phyloP scores from a whole-genome alignment of 2,329 filamentous ascomycete genomes.

The Venturia oleaginea region DNA sequence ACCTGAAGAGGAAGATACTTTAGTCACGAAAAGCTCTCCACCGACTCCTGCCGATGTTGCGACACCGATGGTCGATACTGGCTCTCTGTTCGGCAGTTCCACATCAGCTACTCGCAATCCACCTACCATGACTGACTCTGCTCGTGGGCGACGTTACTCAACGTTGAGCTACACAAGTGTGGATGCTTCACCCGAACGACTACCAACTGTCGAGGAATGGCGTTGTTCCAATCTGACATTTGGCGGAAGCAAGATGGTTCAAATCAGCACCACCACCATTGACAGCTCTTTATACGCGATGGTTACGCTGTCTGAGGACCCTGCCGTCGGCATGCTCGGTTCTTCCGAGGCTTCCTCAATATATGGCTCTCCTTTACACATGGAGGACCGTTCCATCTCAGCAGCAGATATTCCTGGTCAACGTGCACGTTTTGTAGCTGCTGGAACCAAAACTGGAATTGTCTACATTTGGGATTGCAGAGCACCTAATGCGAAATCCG shows the following conservation, averaged over 20 bases:
- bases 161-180: slow-evolving; percentile 17
- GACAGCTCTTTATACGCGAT: slow-evolving; percentile 68
- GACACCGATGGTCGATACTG: slow-evolving; percentile 3
- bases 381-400: slow-evolving; percentile 35
- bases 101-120: not conserved
- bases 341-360: slow-evolving; percentile 45
- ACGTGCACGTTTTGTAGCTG: slow-evolving; percentile 67
- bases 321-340: slow-evolving; percentile 52
- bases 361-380: slow-evolving; percentile 44
- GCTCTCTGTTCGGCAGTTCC: slow-evolving; percentile 9
- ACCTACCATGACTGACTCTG: slow-evolving; percentile 6
- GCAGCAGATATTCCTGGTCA: slow-evolving; percentile 69
- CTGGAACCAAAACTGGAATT: slow-evolving; percentile 71
- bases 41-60: not conserved
- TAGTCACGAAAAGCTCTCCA: not conserved
- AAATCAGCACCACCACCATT: slow-evolving; percentile 61
- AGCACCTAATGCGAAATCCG: slow-evolving; percentile 47
- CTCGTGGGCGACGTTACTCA: slow-evolving; percentile 24
- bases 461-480: slow-evolving; percentile 81
- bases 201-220: slow-evolving; percentile 52
- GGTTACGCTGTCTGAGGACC: slow-evolving; percentile 69
- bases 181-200: slow-evolving; percentile 29
- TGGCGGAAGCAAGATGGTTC: slow-evolving; percentile 47
- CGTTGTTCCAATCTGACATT: slow-evolving; percentile 52
- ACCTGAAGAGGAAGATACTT: slow-evolving; percentile 18